Evolutionary conservation across 2,329 filamentous ascomycete species (phyloP), one percentile per base, ranked within the genome.

Genomic region (Cercospora zeina): DNA sequence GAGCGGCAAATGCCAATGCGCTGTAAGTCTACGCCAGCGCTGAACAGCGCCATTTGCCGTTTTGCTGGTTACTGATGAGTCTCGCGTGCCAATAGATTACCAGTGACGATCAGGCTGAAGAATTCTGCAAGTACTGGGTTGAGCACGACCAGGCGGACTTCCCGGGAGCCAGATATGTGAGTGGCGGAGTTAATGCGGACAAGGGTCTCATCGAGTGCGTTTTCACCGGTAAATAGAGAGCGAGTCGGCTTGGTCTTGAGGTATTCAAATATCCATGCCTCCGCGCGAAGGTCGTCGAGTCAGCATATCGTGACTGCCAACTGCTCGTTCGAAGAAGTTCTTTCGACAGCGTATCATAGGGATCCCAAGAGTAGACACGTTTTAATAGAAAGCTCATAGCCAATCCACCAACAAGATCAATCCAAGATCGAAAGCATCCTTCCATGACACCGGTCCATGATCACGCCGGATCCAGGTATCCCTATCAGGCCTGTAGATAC

Each of bases 111-210:
- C 59, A 58, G 7, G 59, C 59, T 0, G 54, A 62, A 16, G 47
- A 54, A 19, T 62, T 62, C 54, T 64, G 45, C 34, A 33, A 58
- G 33, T 59, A 55, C 39, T 47, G 54, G 55, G 62, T 66, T 31
- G 64, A 66, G 49, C 61, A 57, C 21, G 58, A 50, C 1, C 58
- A 56, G 21, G 62, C 61, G 4, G 62, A 62, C 31, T 66, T 66
- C 54, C 58, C 62, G 0, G 59, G 56, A 16, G 62, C 62, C n/a
- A 58, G 24, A 30, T 66, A 62, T 39, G 47, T 59, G 14, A 62
- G 65, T 58, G 65, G 65, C 21, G 62, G 62, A 21, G 50, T 66
- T 6, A 62, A 66, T 55, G 54, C 51, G 11, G 65, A 66, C 24
- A 65, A 62, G 45, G 47, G 51, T 4, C 45, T 16, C 27, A 62